These are phyloP conservation scores for Apiosordaria backusii DNA, from an alignment of 495 filamentous ascomycete species.

Conservation along the genomic window DNA sequence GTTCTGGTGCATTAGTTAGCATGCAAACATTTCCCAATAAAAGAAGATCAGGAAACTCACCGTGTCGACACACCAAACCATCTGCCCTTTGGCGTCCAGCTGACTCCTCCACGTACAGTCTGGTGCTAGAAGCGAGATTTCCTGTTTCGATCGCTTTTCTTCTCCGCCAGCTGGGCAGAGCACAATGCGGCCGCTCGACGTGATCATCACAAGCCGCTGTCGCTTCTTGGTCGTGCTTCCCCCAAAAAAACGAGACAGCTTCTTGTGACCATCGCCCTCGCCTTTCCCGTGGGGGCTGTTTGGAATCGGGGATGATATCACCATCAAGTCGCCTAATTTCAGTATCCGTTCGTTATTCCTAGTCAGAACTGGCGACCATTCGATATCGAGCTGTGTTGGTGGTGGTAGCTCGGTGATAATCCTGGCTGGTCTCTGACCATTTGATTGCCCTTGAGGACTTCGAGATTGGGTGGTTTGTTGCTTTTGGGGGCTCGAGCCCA, in stretches of 20 bases:
- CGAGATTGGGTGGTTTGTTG: constrained; percentile 51
- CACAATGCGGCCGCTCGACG: constrained; percentile 82
- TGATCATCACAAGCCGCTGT: constrained; percentile 92
- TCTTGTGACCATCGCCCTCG: constrained; percentile 60
- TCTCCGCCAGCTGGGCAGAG: constrained; percentile 90
- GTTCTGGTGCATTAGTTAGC: constrained; percentile 49
- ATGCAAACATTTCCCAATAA: neutral
- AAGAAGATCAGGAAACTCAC: constrained; percentile 53
- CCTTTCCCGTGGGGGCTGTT: constrained; percentile 60
- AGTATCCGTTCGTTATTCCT: constrained; percentile 89
- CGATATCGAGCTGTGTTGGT: constrained; percentile 94
- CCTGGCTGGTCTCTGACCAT: constrained; percentile 62
- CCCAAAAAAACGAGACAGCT: constrained; percentile 88
- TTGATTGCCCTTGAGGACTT: constrained; percentile 37
- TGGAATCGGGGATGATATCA: constrained; percentile 72
- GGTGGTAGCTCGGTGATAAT: constrained; percentile 95
- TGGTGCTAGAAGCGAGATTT: constrained; percentile 71
- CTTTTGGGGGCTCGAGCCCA: constrained; percentile 45
- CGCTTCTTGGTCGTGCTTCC: constrained; percentile 87
- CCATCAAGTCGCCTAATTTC: constrained; percentile 85
- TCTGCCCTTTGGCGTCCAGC: constrained; percentile 76
- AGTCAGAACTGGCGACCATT: constrained; percentile 96
- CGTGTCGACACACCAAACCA: constrained; percentile 89
- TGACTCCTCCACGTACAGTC: constrained; percentile 75
- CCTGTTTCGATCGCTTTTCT: constrained; percentile 91